Evolutionary conservation across 345 rosid species (phyloP).

Genomic region (Rhizophora mangle): DNA sequence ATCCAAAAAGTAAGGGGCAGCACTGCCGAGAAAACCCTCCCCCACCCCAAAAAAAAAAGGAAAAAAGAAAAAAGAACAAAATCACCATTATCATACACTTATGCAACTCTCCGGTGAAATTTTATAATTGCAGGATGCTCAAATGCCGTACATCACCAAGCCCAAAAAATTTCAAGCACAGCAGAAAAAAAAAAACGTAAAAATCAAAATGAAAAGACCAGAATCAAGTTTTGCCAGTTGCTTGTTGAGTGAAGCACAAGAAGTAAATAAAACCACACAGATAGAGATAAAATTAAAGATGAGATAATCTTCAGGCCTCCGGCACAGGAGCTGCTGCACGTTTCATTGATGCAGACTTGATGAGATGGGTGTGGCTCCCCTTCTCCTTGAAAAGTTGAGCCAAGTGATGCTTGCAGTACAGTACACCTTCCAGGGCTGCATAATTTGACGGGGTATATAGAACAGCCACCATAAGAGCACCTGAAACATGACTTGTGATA

Average conservation of each 20-base stretch:
- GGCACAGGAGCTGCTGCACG: constrained; percentile 64
- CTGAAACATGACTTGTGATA: constrained; percentile 94
- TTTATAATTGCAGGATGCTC: constrained; percentile 13
- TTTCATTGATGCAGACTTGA: constrained; percentile 77
- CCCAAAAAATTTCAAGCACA: not conserved
- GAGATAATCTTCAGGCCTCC: constrained; percentile 44
- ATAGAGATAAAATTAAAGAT: not conserved
- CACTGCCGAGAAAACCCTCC: too few relatives aligned
- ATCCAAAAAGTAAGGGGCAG: too few relatives aligned
- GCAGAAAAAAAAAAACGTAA: not conserved
- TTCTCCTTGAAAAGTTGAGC: constrained; percentile 97
- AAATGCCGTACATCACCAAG: constrained; percentile 16
- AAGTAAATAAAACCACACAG: constrained; percentile 14
- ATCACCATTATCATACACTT: constrained; percentile 2
- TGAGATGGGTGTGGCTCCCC: constrained; percentile 90
- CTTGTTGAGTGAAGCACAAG: constrained; percentile 14
- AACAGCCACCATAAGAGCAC: constrained; percentile 94
- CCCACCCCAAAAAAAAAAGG: too few relatives aligned
- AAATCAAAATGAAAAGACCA: not conserved
- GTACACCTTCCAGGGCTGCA: constrained; percentile 90
- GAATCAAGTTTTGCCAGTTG: not conserved
- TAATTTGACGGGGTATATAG: constrained; percentile 82
- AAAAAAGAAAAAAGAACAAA: too few relatives aligned
- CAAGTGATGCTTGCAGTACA: constrained; percentile 95
- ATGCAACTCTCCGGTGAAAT: constrained; percentile 11